Base-by-base conservation (phyloP, 2,329 filamentous ascomycete species). In the Phyllosticta ampelicida region DNA sequence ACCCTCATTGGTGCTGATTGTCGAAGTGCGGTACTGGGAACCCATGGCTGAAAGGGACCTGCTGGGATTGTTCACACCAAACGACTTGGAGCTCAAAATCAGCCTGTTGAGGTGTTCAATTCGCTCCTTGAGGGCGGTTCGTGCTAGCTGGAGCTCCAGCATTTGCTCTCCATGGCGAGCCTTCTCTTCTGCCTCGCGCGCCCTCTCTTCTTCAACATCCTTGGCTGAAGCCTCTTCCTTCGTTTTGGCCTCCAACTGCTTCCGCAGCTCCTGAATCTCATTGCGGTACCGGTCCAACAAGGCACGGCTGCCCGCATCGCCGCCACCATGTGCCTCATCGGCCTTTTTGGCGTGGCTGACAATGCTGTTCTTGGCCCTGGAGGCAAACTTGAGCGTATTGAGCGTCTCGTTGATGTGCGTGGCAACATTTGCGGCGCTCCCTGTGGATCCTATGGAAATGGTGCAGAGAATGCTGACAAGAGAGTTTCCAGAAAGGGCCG, bases 381-480 rank as follows among this genome's bases (percentile, higher is more conserved):
- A 94, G 1, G 94, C 94, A 69, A 99, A 99, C 67, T 97, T 99
- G 61, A 99, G 78, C 0, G 94, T 99, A 70, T 96, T 99, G 58
- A 99, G 75, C 0, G 92, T 97, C 74, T 99, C 94, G 18, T 83
- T 82, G 0, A 87, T 89, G 66, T 96, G 89, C 20, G 80, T 88
- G 65, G 83, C 86, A 19, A 85, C 81, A 3, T 84, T 75, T 1
- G 89, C 87, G 9, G 82, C 78, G 65, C 84, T 90, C 20, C 87
- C 86, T 11, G 83, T 81, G 1, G 87, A 79, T n/a, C 89, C 89
- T 51, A 95, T 86, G 68, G 96, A 89, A 57, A 99, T 94, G 0
- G 94, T 99, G 70, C 94, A 99, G 19, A 99, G 84, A 68, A 99
- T 99, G 67, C 92, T 97, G 67, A 99, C 90, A 13, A 99, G 81